Percentiles rank a stretch among this genome's conserved stretches.
Evolutionary conservation across 768 basidiomycete genomes (phyloP).

Genomic region (Gymnopilus junonius): DNA sequence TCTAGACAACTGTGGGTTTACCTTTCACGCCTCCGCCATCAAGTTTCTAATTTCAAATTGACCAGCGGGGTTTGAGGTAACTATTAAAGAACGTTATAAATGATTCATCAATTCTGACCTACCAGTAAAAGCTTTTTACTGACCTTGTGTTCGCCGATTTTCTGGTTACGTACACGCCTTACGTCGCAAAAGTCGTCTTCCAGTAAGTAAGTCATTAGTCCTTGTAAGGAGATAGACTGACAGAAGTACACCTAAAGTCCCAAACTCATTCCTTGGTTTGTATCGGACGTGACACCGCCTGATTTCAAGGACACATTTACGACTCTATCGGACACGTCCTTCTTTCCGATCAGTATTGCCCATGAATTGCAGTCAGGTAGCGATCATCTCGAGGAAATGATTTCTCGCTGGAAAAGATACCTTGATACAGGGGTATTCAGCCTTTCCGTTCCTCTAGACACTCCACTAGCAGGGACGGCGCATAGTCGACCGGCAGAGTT

Average conservation of each 20-base stretch:
- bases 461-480: conserved; percentile 49
- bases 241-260: conserved; percentile 56
- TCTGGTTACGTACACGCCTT: conserved; percentile 86
- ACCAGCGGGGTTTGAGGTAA: conserved; percentile 89
- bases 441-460: conserved; percentile 68
- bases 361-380: conserved; percentile 15
- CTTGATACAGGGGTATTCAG: conserved; percentile 72
- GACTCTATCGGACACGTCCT: conserved; percentile 63
- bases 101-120: background rate
- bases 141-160: conserved; percentile 95
- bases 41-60: conserved; percentile 1
- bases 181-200: conserved; percentile 82
- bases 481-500: conserved; percentile 47
- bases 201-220: conserved; percentile 63
- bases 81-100: background rate
- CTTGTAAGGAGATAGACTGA: background rate
- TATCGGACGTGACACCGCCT: conserved; percentile 88
- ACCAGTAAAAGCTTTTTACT: conserved; percentile 72
- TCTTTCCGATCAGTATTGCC: conserved; percentile 49
- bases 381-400: conserved; percentile 60
- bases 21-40: background rate
- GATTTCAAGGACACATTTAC: conserved; percentile 73
- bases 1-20: conserved; percentile 80
- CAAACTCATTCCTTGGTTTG: conserved; percentile 97
- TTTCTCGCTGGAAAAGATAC: conserved; percentile 73